Base-by-base conservation (phyloP, 768 basidiomycete species). In the Sistotremastrum suecicum region DNA sequence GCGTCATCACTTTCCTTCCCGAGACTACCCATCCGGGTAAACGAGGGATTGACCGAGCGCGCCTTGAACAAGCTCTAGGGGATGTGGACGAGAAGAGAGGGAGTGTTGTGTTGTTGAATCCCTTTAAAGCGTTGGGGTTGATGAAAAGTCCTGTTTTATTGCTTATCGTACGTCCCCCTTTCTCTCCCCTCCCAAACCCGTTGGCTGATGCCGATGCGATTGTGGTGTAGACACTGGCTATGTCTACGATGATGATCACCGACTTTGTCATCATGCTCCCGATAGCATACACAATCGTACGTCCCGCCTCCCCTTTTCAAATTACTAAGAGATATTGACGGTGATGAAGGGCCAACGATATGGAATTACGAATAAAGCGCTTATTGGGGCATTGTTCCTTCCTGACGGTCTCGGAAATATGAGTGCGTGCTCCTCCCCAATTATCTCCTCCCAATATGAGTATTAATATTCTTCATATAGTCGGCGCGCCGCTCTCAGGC, bases 11-110 rank as follows among this genome's bases (percentile, higher is more conserved):
- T 3, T 67, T 67, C 44, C 67, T 81, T n/a, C 81, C 80, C 0
- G 82, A 84, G 53, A 83, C 81, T 2, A 73, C 70, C 42, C 76
- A 79, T 52, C 80, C 81, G 1, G 70, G 75, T 5, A 54, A 68
- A 1, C 63, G 69, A 36, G 74, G 77, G 0, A 62, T 79, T 2
- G 78, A 79, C 44, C n/a, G n/a, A n/a, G n/a, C n/a, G n/a, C n/a
- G n/a, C n/a, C n/a, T n/a, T n/a, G n/a, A n/a, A n/a, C n/a, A n/a
- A n/a, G n/a, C n/a, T n/a, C n/a, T n/a, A n/a, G n/a, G n/a, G n/a
- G n/a, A n/a, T n/a, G n/a, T n/a, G 28, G 39, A 41, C 30, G 32
- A 34, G 10, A 49, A 37, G 38, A 46, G 49, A 37, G 62, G 67
- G 7, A 39, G 30, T 30, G 10, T 48, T 42, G 62, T 75, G 0